A percentile compares a stretch with the other conserved stretches of the same genome.
phyloP scores from a whole-genome alignment of 2,329 filamentous ascomycete genomes.

The Rutstroemia sp. region DNA sequence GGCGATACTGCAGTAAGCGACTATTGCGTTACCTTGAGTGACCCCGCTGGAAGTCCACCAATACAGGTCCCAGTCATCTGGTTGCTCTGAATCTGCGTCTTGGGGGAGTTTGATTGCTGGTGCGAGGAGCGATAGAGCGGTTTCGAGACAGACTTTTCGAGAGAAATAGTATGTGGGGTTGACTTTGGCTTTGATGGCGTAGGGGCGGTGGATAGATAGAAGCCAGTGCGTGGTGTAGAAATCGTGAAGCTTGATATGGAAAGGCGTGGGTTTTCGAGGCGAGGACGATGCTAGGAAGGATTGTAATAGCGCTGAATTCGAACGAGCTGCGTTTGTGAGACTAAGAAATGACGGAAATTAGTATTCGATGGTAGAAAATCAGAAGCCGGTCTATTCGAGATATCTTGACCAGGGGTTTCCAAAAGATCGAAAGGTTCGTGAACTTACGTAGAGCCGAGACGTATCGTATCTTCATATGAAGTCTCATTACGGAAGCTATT shows the following conservation, averaged over 20 bases:
- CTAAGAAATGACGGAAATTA: not conserved
- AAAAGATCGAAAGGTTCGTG: no score
- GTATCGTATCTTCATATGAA: constrained; percentile 41
- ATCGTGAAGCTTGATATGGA: constrained; percentile 39
- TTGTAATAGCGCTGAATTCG: not conserved
- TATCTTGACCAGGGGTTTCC: no score
- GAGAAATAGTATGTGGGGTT: constrained; percentile 44
- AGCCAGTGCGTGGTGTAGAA: constrained; percentile 47
- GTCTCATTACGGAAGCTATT: constrained; percentile 38
- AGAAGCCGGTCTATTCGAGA: no score
- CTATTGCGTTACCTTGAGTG: not conserved
- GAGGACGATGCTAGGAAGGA: not conserved
- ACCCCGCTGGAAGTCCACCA: not conserved
- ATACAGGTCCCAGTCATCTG: not conserved
- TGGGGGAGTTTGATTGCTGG: not conserved
- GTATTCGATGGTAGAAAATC: no score
- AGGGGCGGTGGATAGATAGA: constrained; percentile 45
- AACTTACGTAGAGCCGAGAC: constrained; percentile 34
- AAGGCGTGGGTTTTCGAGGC: constrained; percentile 1
- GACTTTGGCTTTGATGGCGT: constrained; percentile 34
- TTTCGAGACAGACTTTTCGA: constrained; percentile 39
- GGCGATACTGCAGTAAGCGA: constrained; percentile 1
- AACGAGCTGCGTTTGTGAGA: not conserved
- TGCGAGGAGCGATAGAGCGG: constrained; percentile 23
- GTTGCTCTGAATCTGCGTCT: not conserved